Conservation (phyloP, 495 filamentous ascomycete species). For the Daldinia vernicosa region DNA sequence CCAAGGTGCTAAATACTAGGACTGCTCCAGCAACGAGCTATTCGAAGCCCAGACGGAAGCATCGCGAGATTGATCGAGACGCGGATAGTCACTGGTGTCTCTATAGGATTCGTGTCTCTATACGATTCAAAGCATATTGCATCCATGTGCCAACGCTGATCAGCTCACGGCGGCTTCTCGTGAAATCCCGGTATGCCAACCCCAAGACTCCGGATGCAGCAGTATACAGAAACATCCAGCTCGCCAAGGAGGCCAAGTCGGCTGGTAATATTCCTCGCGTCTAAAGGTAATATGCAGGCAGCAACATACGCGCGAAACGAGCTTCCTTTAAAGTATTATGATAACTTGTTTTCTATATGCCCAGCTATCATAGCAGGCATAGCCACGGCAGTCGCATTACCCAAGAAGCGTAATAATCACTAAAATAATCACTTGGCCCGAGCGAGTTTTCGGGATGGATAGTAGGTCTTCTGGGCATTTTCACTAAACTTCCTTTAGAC, state of each 20-base stretch:
- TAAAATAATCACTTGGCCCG: not conserved
- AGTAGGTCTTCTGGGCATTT: conserved; percentile 7
- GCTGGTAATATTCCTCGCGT: conserved; percentile 25
- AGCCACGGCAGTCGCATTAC: not conserved
- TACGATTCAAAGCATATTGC: not conserved
- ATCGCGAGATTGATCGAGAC: not conserved
- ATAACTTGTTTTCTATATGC: not conserved
- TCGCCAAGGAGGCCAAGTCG: conserved; percentile 41
- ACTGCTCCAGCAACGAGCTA: not conserved
- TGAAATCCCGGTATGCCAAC: not conserved
- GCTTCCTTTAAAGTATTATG: conserved; percentile 6
- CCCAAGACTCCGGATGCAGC: not conserved
- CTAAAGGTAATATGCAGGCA: conserved; percentile 11
- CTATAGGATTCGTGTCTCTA: not conserved
- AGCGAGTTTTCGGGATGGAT: not conserved
- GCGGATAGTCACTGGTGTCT: not conserved
- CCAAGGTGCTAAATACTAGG: not conserved
- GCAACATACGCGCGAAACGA: conserved; percentile 1
- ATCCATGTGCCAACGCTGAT: not conserved
- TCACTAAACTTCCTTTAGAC: conserved; percentile 4
- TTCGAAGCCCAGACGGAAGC: not conserved
- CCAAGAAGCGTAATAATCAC: not conserved
- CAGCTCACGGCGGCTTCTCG: not conserved
- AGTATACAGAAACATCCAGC: conserved; percentile 9
- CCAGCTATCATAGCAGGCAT: not conserved